Percentiles rank a stretch among this genome's conserved stretches.
phyloP scores from a whole-genome alignment of 768 basidiomycete species.

The Amanita phalloides region DNA sequence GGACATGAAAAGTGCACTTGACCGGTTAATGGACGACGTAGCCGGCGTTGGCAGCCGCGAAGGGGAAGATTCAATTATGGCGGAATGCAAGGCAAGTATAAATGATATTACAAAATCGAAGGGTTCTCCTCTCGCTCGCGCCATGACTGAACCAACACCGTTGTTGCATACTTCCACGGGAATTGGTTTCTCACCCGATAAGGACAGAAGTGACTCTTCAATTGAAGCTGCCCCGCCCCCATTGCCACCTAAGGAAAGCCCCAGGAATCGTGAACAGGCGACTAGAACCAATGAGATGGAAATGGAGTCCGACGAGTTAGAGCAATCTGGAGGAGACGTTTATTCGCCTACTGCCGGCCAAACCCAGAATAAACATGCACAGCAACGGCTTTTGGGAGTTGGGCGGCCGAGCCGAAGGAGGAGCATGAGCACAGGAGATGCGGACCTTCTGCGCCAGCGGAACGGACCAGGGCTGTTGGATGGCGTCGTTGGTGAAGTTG shows the following conservation, averaged over 20 bases:
- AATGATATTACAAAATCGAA: constrained; percentile 14
- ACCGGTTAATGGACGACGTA: constrained; percentile 65
- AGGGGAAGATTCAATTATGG: constrained; percentile 31
- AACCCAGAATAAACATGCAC: constrained; percentile 5
- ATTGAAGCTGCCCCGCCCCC: constrained; percentile 30
- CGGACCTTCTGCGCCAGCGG: constrained; percentile 30
- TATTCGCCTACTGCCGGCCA: constrained; percentile 9
- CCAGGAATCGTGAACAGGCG: constrained; percentile 51
- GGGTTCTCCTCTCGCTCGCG: constrained; percentile 26
- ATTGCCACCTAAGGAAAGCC: constrained; percentile 55
- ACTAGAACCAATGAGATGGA: constrained; percentile 60
- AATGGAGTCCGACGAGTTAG: constrained; percentile 18
- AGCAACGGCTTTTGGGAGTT: constrained; percentile 22
- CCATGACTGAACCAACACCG: constrained; percentile 41
- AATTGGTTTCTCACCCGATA: constrained; percentile 18
- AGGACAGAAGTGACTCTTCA: constrained; percentile 32
- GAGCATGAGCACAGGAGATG: constrained; percentile 75
- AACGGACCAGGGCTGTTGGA: constrained; percentile 28
- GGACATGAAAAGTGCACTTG: constrained; percentile 67
- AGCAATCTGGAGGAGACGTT: constrained; percentile 20
- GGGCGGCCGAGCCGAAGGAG: constrained; percentile 50
- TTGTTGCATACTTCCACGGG: constrained; percentile 12
- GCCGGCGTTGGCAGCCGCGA: constrained; percentile 27
- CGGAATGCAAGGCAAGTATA: constrained; percentile 21
- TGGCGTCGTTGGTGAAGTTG: constrained; percentile 19